Conservation (phyloP, 768 basidiomycete genomes). For the Boletus fagicola region DNA sequence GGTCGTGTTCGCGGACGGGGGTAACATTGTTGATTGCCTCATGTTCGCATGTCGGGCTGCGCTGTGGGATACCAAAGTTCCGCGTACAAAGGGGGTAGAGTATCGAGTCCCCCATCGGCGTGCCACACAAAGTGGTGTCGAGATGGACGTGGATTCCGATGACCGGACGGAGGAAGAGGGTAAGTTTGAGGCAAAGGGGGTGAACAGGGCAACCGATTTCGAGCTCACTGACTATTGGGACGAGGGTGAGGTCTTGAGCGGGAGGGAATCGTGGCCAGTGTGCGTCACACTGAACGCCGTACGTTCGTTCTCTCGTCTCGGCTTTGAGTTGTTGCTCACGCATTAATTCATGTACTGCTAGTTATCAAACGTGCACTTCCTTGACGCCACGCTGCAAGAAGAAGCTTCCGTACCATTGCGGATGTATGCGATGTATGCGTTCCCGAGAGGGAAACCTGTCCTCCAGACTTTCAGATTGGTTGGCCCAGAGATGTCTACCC, state of each 20-base stretch:
- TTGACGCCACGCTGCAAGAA: constrained; percentile 74
- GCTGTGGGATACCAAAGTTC: constrained; percentile 78
- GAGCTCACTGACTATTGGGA: constrained; percentile 89
- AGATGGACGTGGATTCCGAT: constrained; percentile 55
- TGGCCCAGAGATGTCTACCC: constrained; percentile 58
- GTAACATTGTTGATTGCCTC: constrained; percentile 74
- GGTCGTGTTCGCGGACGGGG: constrained; percentile 70
- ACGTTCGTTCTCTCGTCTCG: constrained; percentile 25
- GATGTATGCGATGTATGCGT: constrained; percentile 65
- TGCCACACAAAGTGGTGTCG: constrained; percentile 30
- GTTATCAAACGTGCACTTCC: constrained; percentile 59
- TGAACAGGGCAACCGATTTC: constrained; percentile 65
- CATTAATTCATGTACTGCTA: constrained; percentile 25
- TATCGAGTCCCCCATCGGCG: constrained; percentile 49
- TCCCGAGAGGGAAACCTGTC: constrained; percentile 39
- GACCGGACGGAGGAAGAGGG: constrained; percentile 28
- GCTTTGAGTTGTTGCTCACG: background rate
- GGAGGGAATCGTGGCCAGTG: constrained; percentile 69
- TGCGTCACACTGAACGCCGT: constrained; percentile 79
- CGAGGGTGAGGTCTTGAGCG: constrained; percentile 66
- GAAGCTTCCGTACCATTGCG: constrained; percentile 64
- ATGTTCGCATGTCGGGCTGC: constrained; percentile 80
- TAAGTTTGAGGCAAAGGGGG: constrained; percentile 55
- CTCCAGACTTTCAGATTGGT: constrained; percentile 65
- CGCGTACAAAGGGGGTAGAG: constrained; percentile 67